Base-by-base conservation (phyloP, 169 alveolate genomes). In the Gregarina niphandrodes region DNA sequence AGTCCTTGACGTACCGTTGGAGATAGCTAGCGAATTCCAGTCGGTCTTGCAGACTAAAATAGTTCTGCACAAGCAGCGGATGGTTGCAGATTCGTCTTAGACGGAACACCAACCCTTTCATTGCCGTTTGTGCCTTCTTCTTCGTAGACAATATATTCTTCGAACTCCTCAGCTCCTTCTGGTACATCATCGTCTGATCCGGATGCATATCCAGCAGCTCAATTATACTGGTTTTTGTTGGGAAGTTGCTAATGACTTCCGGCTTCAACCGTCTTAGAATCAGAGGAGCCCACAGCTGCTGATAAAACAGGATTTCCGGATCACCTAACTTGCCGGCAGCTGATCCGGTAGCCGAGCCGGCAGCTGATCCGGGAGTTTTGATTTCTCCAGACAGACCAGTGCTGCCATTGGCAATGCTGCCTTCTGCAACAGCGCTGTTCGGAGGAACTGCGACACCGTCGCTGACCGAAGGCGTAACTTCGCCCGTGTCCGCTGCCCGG, bases 81-180 rank as follows among this genome's bases (percentile, higher is more conserved):
- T 79, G 90, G 44, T 79, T 79, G 57, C 89, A 77, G 28, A 79
- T 77, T 21, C 90, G 57, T 16, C 89, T 45, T 49, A 79, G 53
- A 20, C 79, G 69, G 40, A 64, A 75, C 1, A 77, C 45, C 4
- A 75, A 26, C n/a, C n/a, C n/a, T 26, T 26, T 26, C 32, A n/a
- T 9, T 9, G 32, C n/a, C 9, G 32, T n/a, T 26, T 9, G 32
- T 9, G n/a, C 13, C 13, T 9, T 26, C n/a, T 9, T 9, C 9
- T 9, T n/a, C 32, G 9, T 26, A 26, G 32, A 26, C 9, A 26
- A 26, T 26, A 9, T n/a, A 26, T 9, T 26, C n/a, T 26, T 26
- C n/a, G 13, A 9, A 26, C n/a, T 26, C 17, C 6, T 4, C 9
- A 49, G 4, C 32, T 56, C 54, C 23, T 22, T 12, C 4, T 30